Base-by-base conservation (phyloP, 1,284 basidiomycete species). In the Ganoderma multipileum region DNA sequence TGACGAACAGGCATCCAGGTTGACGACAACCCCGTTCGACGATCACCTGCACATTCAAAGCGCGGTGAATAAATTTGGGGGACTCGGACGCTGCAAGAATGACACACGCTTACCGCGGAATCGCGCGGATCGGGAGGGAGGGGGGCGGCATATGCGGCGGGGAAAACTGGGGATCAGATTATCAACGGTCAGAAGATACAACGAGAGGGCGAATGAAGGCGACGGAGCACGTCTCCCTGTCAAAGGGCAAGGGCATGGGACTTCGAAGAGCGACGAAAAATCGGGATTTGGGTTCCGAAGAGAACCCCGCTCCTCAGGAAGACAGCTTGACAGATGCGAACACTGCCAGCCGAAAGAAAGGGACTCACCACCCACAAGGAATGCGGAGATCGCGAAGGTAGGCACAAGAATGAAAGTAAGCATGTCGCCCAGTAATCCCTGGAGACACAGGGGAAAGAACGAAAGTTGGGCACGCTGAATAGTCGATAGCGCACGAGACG, bases 341-440 rank as follows among this genome's bases (percentile, higher is more conserved):
- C n/a, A 1, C 11, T 5, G 8, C 4, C 20, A 20, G 38, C n/a
- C n/a, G 14, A 20, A 1, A 28, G 14, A 60, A 60, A 23, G n/a
- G n/a, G 18, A 36, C 54, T 41, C 39, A 74, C 71, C 68, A 50
- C 72, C 69, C 38, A 69, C 66, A 26, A 72, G 50, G 28, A 69
- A 62, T 44, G 72, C 71, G 6, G 72, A 72, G 55, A 74, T 71
- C 11, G 69, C 66, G 42, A 74, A 72, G 28, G 72, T 55, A 42
- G 69, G 69, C 28, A 71, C 71, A 18, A 74, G 65, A 57, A 73
- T 72, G 55, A 72, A 73, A 7, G 67, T 61, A 44, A 71, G 50
- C 72, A 73, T 74, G 52, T 44, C 42, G 55, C 9, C 38, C 38
- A 61, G 42, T 54, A 33, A 39, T 33, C 58, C 14, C 14, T 9